Conservation (phyloP, 768 basidiomycete species). For the Rhizopogon vesiculosus region DNA sequence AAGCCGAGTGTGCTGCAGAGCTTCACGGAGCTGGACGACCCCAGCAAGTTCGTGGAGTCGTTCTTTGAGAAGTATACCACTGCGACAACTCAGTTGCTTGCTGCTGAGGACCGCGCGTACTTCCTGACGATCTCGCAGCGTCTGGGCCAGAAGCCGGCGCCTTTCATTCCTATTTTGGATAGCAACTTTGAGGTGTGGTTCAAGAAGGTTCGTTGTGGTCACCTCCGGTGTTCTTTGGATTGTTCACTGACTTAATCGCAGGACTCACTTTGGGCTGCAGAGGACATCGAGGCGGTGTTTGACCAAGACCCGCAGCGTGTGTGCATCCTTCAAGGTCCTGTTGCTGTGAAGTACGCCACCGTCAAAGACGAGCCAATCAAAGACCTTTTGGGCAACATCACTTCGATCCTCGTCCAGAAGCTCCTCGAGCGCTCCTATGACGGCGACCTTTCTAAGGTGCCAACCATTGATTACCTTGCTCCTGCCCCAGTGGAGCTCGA, state of each 20-base stretch:
- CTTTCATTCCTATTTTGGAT: constrained; percentile 96
- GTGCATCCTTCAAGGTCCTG: constrained; percentile 95
- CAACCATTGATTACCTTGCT: constrained; percentile 81
- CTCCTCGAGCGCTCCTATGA: constrained; percentile 75
- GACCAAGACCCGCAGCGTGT: constrained; percentile 99
- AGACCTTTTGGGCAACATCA: constrained; percentile 87
- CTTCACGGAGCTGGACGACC: constrained; percentile 81
- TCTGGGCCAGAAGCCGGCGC: constrained; percentile 96
- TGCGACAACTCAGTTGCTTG: constrained; percentile 81
- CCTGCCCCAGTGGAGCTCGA: constrained; percentile 37
- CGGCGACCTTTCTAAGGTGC: constrained; percentile 71
- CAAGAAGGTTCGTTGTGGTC: constrained; percentile 72
- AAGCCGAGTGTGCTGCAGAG: constrained; percentile 85
- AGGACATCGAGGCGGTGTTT: constrained; percentile 98
- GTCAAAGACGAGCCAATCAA: constrained; percentile 93
- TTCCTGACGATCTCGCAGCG: constrained; percentile 96
- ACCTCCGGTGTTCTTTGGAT: neutral
- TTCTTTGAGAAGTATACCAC: constrained; percentile 87
- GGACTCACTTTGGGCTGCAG: constrained; percentile 97
- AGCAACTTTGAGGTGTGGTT: constrained; percentile 97
- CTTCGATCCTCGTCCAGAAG: constrained; percentile 68
- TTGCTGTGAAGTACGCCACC: constrained; percentile 84
- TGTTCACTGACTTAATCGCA: constrained; percentile 24
- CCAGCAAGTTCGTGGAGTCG: constrained; percentile 63
- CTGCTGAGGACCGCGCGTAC: constrained; percentile 90